Evolutionary conservation across 257 asterid species (phyloP), one percentile per base, ranked within the genome.

Genomic region (Marsdenia floribunda): DNA sequence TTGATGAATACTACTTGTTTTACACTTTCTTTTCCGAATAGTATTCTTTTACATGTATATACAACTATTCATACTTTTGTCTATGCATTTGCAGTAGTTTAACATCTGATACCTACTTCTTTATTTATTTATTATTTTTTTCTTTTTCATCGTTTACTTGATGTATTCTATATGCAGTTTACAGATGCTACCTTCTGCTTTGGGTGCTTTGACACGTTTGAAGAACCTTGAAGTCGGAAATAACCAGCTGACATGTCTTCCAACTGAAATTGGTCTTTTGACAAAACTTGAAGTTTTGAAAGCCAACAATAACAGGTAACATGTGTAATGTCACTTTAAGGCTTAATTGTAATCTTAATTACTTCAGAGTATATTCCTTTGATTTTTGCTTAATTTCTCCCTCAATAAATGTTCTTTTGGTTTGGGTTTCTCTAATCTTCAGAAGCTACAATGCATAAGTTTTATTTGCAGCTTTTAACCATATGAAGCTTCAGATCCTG

Each of bases 271-370:
- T 57, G 91, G 96, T 75, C 79, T 75, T 68, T 82, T 94, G 76
- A 84, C 82, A 4, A 81, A 80, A 75, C 99, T 92, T 73, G 86
- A 94, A 88, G 82, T 88, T 75, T 67, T 94, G 83, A 92, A 86
- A 80, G 89, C 85, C 77, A 88, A 85, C 80, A 92, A 86, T 82
- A 94, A 94, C 87, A 90, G 97, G 99, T 94, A 82, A 57, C 47
- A 67, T 69, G 50, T 58, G 72, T 67, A 66, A 54, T 49, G 47
- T 35, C 26, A 37, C 55, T 40, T 61, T 3, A 50, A 44, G 40
- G 33, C 16, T 4, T 59, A 13, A 13, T 46, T 57, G 49, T 50
- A 55, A 3, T 35, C 50, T 6, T 3, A 26, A 3, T 74, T 29
- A 3, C 13, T 7, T 44, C 26, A 4, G 37, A 7, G 33, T 4